Conservation (phyloP, 2,329 filamentous ascomycete species). For the Pestalotiopsis sp. region DNA sequence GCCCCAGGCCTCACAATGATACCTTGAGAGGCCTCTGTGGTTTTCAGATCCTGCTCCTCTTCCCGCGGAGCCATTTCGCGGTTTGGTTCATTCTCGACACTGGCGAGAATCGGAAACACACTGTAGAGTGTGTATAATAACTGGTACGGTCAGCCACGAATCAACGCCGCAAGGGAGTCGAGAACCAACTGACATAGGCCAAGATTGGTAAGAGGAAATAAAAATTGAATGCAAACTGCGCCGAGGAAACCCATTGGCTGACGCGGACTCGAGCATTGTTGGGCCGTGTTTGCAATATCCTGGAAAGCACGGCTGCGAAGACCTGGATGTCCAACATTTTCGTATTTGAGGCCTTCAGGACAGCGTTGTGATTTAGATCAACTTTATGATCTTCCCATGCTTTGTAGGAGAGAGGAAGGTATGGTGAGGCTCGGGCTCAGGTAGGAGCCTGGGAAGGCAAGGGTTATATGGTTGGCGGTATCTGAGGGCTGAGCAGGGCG, state of each 20-base stretch:
- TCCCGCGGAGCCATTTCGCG: constrained; percentile 45
- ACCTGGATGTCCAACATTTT: background rate
- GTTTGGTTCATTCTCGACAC: constrained; percentile 52
- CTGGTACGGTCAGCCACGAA: constrained; percentile 31
- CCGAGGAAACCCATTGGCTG: background rate
- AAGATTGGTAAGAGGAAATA: background rate
- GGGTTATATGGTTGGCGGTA: background rate
- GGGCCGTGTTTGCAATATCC: background rate
- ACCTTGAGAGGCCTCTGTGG: constrained; percentile 32
- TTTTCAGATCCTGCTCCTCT: constrained; percentile 28
- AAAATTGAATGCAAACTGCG: background rate
- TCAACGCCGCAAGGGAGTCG: background rate
- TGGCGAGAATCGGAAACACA: constrained; percentile 53
- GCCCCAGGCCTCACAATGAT: constrained; percentile 40
- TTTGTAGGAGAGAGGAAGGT: background rate
- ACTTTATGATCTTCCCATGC: background rate
- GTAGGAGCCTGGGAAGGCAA: background rate
- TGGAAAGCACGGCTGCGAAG: background rate
- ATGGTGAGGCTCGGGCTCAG: background rate
- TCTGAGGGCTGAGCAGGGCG: background rate
- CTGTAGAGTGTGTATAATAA: constrained; percentile 48
- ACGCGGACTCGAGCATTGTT: background rate
- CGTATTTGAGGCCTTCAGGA: background rate
- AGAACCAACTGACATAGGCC: background rate
- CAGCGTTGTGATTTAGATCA: background rate